A percentile compares a stretch with the other conserved stretches of the same genome.
Conservation (phyloP, 176 grass and related monocot species). For the Echinochloa phyllopogon region DNA sequence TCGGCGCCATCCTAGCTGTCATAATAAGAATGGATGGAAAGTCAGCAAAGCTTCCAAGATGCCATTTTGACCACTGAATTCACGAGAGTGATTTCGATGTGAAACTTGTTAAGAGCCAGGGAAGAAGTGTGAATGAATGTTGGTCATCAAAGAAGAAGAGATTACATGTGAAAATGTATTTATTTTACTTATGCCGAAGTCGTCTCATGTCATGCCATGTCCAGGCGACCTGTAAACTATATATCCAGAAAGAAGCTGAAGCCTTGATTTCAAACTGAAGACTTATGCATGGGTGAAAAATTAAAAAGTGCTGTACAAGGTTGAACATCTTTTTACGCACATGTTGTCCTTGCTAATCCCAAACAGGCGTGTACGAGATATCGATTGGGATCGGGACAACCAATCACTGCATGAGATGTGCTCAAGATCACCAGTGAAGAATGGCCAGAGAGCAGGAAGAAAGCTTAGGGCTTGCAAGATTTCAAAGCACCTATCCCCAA, state of each 20-base stretch:
- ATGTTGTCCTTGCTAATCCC: not conserved
- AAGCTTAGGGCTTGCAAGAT: too few species aligned
- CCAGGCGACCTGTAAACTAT: not conserved
- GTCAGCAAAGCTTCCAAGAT: not conserved
- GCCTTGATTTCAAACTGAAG: not conserved
- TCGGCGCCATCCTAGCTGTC: not conserved
- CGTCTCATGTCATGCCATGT: not conserved
- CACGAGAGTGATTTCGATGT: not conserved
- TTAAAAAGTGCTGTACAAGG: not conserved
- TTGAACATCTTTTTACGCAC: not conserved
- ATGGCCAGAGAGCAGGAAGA: too few species aligned
- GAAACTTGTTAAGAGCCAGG: not conserved
- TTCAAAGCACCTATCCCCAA: too few species aligned
- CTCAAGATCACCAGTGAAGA: too few species aligned
- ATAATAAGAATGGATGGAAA: not conserved
- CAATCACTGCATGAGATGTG: too few species aligned
- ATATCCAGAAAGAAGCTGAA: not conserved
- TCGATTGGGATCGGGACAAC: too few species aligned
- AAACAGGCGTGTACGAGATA: not conserved
- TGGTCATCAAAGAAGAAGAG: not conserved
- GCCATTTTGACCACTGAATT: slow-evolving; percentile 8
- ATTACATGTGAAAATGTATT: not conserved
- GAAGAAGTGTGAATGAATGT: not conserved
- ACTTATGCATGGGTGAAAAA: not conserved
- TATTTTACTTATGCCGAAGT: not conserved